Conservation (phyloP, 805 yeast species). For the Kodamaea laetipori region DNA sequence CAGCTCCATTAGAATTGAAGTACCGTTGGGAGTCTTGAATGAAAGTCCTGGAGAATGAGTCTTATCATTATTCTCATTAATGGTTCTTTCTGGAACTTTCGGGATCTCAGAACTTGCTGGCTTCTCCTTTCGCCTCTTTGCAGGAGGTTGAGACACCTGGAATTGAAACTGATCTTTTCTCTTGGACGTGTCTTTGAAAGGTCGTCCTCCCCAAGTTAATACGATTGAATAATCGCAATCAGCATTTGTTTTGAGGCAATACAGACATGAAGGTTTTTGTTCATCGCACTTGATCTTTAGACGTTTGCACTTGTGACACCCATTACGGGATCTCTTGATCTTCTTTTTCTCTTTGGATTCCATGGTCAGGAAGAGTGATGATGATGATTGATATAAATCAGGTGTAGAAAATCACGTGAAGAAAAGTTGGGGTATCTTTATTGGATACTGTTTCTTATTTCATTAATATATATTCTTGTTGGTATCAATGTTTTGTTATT, state of each 20-base stretch:
- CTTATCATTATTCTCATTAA: too few species aligned
- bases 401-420: background rate
- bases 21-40: conserved; percentile 1
- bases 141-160: background rate
- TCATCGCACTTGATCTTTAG: conserved; percentile 73
- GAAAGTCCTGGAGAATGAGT: background rate
- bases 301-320: conserved; percentile 63
- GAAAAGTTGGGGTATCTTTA: too few species aligned
- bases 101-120: background rate
- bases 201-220: conserved; percentile 77
- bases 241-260: conserved; percentile 49
- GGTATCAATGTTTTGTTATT: too few species aligned
- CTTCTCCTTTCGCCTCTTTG: background rate
- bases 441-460: too few species aligned
- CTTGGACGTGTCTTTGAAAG: conserved; percentile 49
- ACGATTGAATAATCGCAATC: conserved; percentile 66
- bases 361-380: background rate
- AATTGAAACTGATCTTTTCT: conserved; percentile 18
- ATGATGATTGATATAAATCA: background rate
- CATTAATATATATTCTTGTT: too few species aligned
- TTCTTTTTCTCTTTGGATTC: conserved; percentile 18
- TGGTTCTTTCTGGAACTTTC: too few species aligned
- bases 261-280: conserved; percentile 58
- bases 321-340: conserved; percentile 52
- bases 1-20: conserved; percentile 1